Evolutionary conservation across 2,329 filamentous ascomycete genomes (phyloP), one percentile per base, ranked within the genome.

Genomic region (Microdochium paspali): DNA sequence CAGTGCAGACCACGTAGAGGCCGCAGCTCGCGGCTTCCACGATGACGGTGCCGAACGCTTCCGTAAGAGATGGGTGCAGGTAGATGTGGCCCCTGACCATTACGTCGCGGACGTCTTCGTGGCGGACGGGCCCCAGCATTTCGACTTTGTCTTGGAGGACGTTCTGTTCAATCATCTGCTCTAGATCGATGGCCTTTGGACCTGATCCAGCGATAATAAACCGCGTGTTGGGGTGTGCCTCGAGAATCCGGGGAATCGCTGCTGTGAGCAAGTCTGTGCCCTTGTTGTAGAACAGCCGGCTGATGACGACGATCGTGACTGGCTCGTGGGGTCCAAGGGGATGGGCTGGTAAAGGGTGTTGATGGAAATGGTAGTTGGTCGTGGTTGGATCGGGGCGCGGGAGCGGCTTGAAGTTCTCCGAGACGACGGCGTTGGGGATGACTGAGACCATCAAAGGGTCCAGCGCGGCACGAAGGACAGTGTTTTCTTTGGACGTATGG

Each of bases 401-500:
- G 2, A 86, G 66, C 0, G 91, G 93, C 46, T 84, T 81, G 61
- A 98, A 98, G 67, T 96, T 95, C 59, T 95, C 90, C 10, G 94
- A 90, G 1, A 98, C 94, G 2, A 98, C 87, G 10, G 93, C 93
- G 56, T 98, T 98, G 13, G 93, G 93, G 49, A 98, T 97, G 31
- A 95, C 93, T 0, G 91, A 97, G 21, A 98, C 93, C 84, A 96
- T 96, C 23, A 95, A 73, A 2, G 93, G 94, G 59, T 98, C 94
- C 2, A 98, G 77, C 0, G 91, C 95, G 3, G 93, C 93, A 59
- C 93, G 80, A 10, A 98, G 78, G 6, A 97, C 93, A 0, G 93
- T 98, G 60, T 98, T 98, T 65, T 98, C 93, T 65, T 98, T 98
- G 90, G 91, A 96, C 32, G 93, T 98, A 72, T 98, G 90, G 67